Evolutionary conservation across 2,329 filamentous ascomycete genomes (phyloP).

Genomic region (Cadophora gregata): DNA sequence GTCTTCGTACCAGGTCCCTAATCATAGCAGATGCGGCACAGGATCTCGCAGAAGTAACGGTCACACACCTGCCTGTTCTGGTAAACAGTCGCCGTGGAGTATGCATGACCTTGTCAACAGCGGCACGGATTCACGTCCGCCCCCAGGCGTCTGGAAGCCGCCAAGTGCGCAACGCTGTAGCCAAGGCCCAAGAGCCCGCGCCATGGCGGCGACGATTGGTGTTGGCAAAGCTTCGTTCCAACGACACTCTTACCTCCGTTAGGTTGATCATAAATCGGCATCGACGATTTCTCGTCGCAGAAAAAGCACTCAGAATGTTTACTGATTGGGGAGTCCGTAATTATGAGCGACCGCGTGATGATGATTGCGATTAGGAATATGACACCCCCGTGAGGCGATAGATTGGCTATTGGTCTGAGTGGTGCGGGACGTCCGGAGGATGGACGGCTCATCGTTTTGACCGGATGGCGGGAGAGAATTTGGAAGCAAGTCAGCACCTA

Average conservation of each 20-base stretch:
- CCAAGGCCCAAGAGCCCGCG: neutral
- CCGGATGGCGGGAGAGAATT: neutral
- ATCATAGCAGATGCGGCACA: neutral
- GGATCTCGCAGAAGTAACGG: neutral
- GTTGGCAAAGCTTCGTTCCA: slow-evolving; percentile 16
- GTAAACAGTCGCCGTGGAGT: neutral
- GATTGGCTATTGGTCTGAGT: neutral
- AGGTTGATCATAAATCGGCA: neutral
- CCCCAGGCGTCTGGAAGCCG: neutral
- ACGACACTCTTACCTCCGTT: too few species aligned
- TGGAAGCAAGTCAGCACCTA: slow-evolving; percentile 8
- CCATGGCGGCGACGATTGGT: slow-evolving; percentile 1
- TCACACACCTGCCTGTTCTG: neutral
- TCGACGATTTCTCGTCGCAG: neutral
- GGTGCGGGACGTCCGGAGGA: slow-evolving; percentile 4
- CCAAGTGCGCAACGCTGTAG: slow-evolving; percentile 3
- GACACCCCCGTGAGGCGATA: neutral
- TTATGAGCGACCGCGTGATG: neutral
- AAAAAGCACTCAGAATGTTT: neutral
- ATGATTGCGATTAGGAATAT: neutral
- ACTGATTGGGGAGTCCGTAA: neutral
- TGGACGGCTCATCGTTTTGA: neutral
- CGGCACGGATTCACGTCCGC: neutral
- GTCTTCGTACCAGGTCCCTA: neutral
- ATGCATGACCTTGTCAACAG: neutral